Conservation (phyloP, 345 rosid genomes). For the Noccaea bulbosa region DNA sequence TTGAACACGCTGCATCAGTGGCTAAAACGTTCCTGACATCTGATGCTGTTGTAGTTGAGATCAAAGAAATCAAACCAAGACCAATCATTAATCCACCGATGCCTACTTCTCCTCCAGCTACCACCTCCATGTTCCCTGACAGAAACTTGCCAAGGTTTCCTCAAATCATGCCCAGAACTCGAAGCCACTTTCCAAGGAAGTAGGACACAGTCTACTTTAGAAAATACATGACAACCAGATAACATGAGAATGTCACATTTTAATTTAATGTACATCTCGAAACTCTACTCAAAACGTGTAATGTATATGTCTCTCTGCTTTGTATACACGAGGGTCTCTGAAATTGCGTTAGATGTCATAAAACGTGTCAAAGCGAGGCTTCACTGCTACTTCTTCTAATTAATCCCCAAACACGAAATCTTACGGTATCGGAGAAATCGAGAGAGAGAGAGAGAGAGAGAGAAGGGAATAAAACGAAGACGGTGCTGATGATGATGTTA, state of each 20-base stretch:
- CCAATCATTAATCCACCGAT: conserved; percentile 55
- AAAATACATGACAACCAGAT: conserved; percentile 3
- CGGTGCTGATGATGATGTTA: conserved; percentile 41
- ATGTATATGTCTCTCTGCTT: not conserved
- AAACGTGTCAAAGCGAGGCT: conserved; percentile 32
- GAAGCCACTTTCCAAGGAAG: conserved; percentile 40
- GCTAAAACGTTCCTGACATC: conserved; percentile 81
- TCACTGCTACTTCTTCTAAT: conserved; percentile 29
- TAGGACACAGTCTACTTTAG: conserved; percentile 17
- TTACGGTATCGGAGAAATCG: not conserved
- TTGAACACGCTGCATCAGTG: conserved; percentile 92
- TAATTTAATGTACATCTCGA: conserved; percentile 13
- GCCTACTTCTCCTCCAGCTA: conserved; percentile 46
- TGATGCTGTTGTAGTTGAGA: conserved; percentile 80
- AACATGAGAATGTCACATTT: conserved; percentile 17
- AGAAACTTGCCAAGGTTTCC: conserved; percentile 34
- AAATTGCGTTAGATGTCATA: conserved; percentile 35
- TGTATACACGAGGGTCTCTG: conserved; percentile 28
- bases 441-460: conserved; percentile 3
- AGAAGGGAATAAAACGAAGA: conserved; percentile 32
- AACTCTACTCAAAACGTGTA: conserved; percentile 23
- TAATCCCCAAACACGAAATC: not conserved
- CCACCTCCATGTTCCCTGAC: conserved; percentile 37
- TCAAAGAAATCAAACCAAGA: conserved; percentile 55
- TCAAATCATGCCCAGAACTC: conserved; percentile 40